Conservation (phyloP, 2,329 filamentous ascomycete species). For the Bipolaris cookei region DNA sequence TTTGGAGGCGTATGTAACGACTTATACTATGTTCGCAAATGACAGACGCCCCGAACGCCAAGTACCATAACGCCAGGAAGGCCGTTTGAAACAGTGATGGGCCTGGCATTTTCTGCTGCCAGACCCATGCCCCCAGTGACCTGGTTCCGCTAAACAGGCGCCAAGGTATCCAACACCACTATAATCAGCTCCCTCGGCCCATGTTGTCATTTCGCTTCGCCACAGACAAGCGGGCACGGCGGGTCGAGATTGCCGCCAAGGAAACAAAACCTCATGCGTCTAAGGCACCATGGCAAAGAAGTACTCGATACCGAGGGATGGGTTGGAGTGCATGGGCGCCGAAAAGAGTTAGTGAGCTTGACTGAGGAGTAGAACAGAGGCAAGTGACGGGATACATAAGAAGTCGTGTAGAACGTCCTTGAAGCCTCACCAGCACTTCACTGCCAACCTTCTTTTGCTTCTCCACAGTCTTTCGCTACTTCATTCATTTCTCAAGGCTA, state of each 20-base stretch:
- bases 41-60: not conserved
- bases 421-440: constrained; percentile 6
- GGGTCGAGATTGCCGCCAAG: constrained; percentile 6
- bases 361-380: not conserved
- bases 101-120: not conserved
- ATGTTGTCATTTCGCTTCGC: constrained; percentile 11
- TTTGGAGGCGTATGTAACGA: not conserved
- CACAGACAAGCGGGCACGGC: constrained; percentile 1
- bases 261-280: constrained; percentile 2
- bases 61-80: not conserved
- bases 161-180: constrained; percentile 4
- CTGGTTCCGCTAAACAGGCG: not conserved
- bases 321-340: not conserved
- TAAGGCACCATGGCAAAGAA: not conserved
- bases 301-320: not conserved
- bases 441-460: constrained; percentile 8
- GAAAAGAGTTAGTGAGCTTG: not conserved
- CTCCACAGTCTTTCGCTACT: constrained; percentile 9
- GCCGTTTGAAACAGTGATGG: constrained; percentile 7
- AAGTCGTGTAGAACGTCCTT: not conserved
- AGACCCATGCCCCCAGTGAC: not conserved
- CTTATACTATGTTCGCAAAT: not conserved
- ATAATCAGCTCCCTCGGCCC: not conserved
- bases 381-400: constrained; percentile 8
- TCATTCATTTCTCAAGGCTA: constrained; percentile 16